Evolutionary conservation across 2,329 filamentous ascomycete species (phyloP), one percentile per base, ranked within the genome.

Genomic region (Elsinoe batatas): DNA sequence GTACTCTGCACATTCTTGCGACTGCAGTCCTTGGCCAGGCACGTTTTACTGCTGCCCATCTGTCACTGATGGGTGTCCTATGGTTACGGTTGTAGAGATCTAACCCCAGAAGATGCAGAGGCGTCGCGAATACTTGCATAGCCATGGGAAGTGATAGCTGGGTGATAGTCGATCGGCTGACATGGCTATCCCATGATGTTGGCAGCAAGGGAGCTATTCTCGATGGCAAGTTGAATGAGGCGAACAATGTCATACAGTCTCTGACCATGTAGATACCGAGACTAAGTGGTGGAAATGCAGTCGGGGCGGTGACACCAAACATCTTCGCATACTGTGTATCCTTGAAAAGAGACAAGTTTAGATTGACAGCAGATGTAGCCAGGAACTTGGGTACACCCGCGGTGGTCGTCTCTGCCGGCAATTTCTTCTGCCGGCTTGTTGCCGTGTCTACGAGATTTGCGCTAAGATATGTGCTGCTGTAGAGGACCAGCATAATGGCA

Each of bases 401-500:
- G 3, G 56, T 58, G 11, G 58, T 59, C 32, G 56, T 50, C 18
- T 49, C 46, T 11, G 60, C 47, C 12, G 57, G 56, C 10, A 59
- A 54, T 13, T 57, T 40, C n/a, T 60, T 32, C 12, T 33, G 4
- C 22, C 55, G 38, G 3, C 59, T 51, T 22, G 53, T 56, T 20
- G 60, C 32, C 1, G 59, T 61, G 33, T 63, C 61, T 32, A 58
- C 57, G 12, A 57, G 15, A 20, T 63, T 63, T n/a, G 61, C 59
- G 35, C 58, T 57, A 8, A 61, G 53, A 36, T 62, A 62, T n/a
- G 61, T 62, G 20, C 58, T 59, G 15, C 56, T 50, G 49, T 63
- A 63, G 3, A 63, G 55, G 11, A 61, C 20, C 12, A 63, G 44
- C 58, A 63, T 62, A 6, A 59, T 55, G 2, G 50, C 58, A 30